phyloP scores from a whole-genome alignment of 768 basidiomycete genomes.

The Russula dissimulans region DNA sequence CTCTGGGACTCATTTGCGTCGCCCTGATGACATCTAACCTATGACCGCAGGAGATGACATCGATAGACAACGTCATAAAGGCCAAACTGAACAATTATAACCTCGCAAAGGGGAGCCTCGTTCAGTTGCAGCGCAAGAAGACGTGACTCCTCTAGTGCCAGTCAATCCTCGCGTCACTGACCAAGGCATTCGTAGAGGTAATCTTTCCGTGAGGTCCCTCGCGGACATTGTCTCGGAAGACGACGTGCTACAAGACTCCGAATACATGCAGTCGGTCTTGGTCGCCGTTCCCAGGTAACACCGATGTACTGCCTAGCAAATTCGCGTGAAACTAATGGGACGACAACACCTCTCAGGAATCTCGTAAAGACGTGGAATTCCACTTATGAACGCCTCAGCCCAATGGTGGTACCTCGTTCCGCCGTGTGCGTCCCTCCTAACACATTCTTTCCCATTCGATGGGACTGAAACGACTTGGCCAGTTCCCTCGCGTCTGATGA shows the following conservation, averaged over 20 bases:
- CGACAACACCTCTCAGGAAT: slow-evolving; percentile 38
- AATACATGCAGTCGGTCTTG: slow-evolving; percentile 86
- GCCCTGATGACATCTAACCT: slow-evolving; percentile 8
- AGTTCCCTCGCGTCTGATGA: slow-evolving; percentile 78
- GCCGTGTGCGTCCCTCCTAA: slow-evolving; percentile 48
- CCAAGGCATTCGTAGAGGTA: slow-evolving; percentile 50
- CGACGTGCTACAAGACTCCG: slow-evolving; percentile 80
- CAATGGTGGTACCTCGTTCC: slow-evolving; percentile 92
- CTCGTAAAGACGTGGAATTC: slow-evolving; percentile 79
- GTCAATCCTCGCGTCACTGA: slow-evolving; percentile 12
- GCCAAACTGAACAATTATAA: slow-evolving; percentile 87
- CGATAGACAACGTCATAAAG: slow-evolving; percentile 93
- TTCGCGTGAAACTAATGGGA: neutral
- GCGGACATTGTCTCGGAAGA: slow-evolving; percentile 76
- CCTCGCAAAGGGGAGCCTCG: slow-evolving; percentile 84
- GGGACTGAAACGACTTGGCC: neutral
- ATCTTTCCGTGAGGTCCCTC: slow-evolving; percentile 85
- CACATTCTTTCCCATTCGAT: neutral
- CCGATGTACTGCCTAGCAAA: neutral
- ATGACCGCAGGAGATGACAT: slow-evolving; percentile 71
- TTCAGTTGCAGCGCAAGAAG: slow-evolving; percentile 91
- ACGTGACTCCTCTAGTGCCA: slow-evolving; percentile 38
- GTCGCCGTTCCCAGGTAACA: slow-evolving; percentile 91
- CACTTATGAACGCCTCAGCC: slow-evolving; percentile 79
- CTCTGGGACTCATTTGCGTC: neutral